These are phyloP conservation scores for Arabis hirsuta DNA, from an alignment of 345 rosid genomes.

Conservation along the genomic window DNA sequence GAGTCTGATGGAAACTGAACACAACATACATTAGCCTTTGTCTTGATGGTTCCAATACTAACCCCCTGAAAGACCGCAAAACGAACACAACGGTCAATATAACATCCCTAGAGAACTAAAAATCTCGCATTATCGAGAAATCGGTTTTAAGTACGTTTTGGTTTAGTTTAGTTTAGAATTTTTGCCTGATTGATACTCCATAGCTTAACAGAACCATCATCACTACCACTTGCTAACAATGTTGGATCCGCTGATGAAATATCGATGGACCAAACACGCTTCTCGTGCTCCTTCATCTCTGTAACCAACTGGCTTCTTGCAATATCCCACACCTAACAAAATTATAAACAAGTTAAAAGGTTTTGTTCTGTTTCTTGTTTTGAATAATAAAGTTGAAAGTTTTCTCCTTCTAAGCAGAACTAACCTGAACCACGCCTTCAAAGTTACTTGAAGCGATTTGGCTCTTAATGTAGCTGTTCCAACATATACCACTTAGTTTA, in stretches of 20 bases:
- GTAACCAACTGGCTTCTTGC: constrained; percentile 74
- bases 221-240: constrained; percentile 93
- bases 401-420: constrained; percentile 18
- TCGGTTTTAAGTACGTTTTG: constrained; percentile 59
- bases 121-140: constrained; percentile 31
- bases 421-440: constrained; percentile 96
- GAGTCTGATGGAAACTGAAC: constrained; percentile 91
- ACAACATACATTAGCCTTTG: constrained; percentile 92
- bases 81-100: constrained; percentile 46
- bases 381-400: background rate
- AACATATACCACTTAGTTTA: constrained; percentile 84
- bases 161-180: constrained; percentile 26
- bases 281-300: constrained; percentile 92
- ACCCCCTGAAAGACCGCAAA: constrained; percentile 67
- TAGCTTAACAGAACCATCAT: constrained; percentile 94
- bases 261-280: constrained; percentile 94
- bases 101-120: constrained; percentile 38
- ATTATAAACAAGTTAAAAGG: background rate
- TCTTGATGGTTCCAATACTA: constrained; percentile 80
- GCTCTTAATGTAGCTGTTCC: constrained; percentile 92
- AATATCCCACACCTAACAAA: constrained; percentile 69
- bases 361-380: background rate
- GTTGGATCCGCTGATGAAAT: constrained; percentile 90
- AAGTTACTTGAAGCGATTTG: constrained; percentile 97
- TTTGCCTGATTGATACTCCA: constrained; percentile 92